Percentiles rank a stretch among this genome's conserved stretches.
These are phyloP conservation scores for Cystobasidium ongulense DNA, from an alignment of 768 basidiomycete species.

Conservation along the genomic window DNA sequence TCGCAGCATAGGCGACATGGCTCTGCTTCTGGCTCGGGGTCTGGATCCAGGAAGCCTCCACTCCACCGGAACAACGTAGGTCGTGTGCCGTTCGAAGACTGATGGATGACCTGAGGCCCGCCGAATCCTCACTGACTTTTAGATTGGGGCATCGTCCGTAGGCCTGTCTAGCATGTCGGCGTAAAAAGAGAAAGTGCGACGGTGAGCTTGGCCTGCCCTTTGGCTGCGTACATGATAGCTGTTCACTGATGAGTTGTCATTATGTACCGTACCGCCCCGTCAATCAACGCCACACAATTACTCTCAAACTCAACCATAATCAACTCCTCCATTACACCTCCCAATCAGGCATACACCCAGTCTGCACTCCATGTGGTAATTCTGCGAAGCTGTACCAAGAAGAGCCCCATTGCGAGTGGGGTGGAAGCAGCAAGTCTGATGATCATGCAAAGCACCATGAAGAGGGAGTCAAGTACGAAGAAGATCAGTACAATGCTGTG, in stretches of 20 bases:
- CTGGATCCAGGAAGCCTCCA: background rate
- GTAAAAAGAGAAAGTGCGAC: slow-evolving; percentile 19
- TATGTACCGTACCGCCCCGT: background rate
- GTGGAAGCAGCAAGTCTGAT: background rate
- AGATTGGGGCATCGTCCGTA: background rate
- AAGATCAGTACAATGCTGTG: background rate
- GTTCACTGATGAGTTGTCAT: too few relatives aligned
- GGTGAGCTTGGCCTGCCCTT: background rate
- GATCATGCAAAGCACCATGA: background rate
- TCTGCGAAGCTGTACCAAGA: slow-evolving; percentile 17
- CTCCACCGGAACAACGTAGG: slow-evolving; percentile 14
- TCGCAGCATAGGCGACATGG: background rate
- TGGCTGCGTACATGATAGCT: background rate
- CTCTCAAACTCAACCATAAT: background rate
- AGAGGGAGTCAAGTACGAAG: background rate
- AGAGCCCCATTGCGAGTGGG: slow-evolving; percentile 21
- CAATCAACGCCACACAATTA: background rate
- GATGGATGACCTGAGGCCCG: background rate
- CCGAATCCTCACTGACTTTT: background rate
- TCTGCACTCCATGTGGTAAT: background rate
- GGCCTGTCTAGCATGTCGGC: slow-evolving; percentile 1
- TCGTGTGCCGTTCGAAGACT: background rate
- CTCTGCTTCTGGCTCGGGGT: background rate
- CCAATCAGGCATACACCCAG: slow-evolving; percentile 12
- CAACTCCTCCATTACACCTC: background rate